phyloP scores from a whole-genome alignment of 2,329 filamentous ascomycete species.

The Phyllosticta capitalensis region DNA sequence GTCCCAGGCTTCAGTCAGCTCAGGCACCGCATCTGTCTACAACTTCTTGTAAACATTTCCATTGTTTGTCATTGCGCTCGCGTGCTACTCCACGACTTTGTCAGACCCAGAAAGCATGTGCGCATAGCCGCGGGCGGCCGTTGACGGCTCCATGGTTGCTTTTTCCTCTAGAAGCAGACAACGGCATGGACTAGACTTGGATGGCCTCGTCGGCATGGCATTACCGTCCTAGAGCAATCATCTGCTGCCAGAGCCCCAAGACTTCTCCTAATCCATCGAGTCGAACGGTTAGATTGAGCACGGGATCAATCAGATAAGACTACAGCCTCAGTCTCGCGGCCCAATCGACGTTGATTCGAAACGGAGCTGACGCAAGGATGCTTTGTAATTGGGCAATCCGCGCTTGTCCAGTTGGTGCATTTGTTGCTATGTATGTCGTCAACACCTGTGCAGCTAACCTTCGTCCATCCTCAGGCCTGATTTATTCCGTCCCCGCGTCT shows the following conservation, averaged over 20 bases:
- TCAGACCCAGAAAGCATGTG: not conserved
- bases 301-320: not conserved
- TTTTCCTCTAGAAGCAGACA: not conserved
- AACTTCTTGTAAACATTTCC: not conserved
- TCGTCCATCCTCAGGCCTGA: not conserved
- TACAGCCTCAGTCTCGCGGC: not conserved
- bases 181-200: not conserved
- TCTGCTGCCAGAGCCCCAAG: not conserved
- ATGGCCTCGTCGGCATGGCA: not conserved
- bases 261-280: not conserved
- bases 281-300: not conserved
- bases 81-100: not conserved
- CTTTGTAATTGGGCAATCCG: not conserved
- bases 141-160: not conserved
- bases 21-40: not conserved
- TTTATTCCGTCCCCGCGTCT: slow-evolving; percentile 6
- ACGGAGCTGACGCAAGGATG: not conserved
- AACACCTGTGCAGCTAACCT: not conserved
- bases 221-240: not conserved
- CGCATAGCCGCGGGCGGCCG: not conserved
- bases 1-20: not conserved
- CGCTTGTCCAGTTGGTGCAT: not conserved
- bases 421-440: not conserved
- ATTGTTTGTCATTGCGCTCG: not conserved
- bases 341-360: slow-evolving; percentile 2